phyloP scores from a whole-genome alignment of 2,329 filamentous ascomycete genomes.

The Penicillium sp. region DNA sequence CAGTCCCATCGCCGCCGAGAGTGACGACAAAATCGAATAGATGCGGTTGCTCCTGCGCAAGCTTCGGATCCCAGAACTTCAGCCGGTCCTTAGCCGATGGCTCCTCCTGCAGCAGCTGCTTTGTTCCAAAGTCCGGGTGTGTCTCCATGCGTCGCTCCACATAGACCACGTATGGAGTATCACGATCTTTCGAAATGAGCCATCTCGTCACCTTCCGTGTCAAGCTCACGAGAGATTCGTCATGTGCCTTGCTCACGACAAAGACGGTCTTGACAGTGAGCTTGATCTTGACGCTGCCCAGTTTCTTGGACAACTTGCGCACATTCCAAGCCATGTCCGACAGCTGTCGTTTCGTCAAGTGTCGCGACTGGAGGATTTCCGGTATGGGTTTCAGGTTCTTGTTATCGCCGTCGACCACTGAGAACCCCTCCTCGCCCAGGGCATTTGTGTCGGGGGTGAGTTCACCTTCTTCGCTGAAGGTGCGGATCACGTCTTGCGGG shows the following conservation, averaged over 20 bases:
- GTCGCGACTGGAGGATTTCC: slow-evolving; percentile 57
- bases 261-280: slow-evolving; percentile 80
- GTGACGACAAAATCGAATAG: slow-evolving; percentile 92
- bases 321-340: slow-evolving; percentile 97
- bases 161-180: slow-evolving; percentile 67
- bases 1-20: slow-evolving; percentile 91
- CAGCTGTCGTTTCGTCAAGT: slow-evolving; percentile 89
- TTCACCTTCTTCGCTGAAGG: slow-evolving; percentile 14
- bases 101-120: slow-evolving; percentile 62
- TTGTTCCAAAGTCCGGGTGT: slow-evolving; percentile 67
- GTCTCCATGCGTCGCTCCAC: slow-evolving; percentile 70
- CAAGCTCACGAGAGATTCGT: slow-evolving; percentile 69
- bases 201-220: slow-evolving; percentile 73
- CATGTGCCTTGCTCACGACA: slow-evolving; percentile 85
- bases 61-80: slow-evolving; percentile 74
- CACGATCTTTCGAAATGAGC: slow-evolving; percentile 67
- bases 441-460: slow-evolving; percentile 18
- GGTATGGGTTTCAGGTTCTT: slow-evolving; percentile 24
- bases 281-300: slow-evolving; percentile 76
- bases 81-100: slow-evolving; percentile 55
- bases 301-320: slow-evolving; percentile 76
- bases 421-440: slow-evolving; percentile 20
- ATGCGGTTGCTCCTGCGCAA: slow-evolving; percentile 73
- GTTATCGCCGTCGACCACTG: slow-evolving; percentile 25
- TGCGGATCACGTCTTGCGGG: slow-evolving; percentile 14